A percentile compares a stretch with the other conserved stretches of the same genome.
phyloP scores from a whole-genome alignment of 495 filamentous ascomycete genomes.

The Penicillium turbatum region DNA sequence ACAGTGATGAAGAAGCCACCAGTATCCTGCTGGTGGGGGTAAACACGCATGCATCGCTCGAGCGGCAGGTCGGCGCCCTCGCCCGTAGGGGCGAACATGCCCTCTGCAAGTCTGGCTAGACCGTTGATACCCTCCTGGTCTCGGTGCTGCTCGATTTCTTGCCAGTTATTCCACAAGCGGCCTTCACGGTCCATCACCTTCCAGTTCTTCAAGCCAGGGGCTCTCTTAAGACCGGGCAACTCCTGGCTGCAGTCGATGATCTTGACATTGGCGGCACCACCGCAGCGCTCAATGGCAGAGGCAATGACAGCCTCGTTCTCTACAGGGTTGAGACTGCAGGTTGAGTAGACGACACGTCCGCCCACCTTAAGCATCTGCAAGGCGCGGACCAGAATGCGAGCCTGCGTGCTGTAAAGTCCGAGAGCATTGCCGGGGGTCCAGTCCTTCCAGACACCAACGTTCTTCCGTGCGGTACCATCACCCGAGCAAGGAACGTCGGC shows the following conservation, averaged over 20 bases:
- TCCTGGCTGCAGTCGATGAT: constrained; percentile 77
- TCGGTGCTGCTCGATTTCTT: constrained; percentile 66
- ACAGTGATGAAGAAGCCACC: constrained; percentile 97
- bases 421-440: constrained; percentile 82
- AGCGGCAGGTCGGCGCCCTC: constrained; percentile 62
- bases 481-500: constrained; percentile 97
- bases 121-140: constrained; percentile 52
- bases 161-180: constrained; percentile 69
- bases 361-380: constrained; percentile 96
- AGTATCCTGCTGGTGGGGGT: constrained; percentile 92
- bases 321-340: constrained; percentile 95
- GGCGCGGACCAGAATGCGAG: constrained; percentile 84
- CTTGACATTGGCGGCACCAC: constrained; percentile 73
- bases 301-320: constrained; percentile 95
- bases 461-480: constrained; percentile 90
- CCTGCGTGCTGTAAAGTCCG: constrained; percentile 78
- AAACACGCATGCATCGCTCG: constrained; percentile 86
- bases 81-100: constrained; percentile 75
- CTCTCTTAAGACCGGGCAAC: constrained; percentile 71
- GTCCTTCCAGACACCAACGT: constrained; percentile 86
- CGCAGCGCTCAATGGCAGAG: constrained; percentile 82
- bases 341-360: constrained; percentile 92
- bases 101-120: constrained; percentile 60
- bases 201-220: constrained; percentile 70
- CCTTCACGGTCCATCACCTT: constrained; percentile 82